Base-by-base conservation (phyloP, 805 yeast genomes). In the Schwanniomyces vanrijiae region DNA sequence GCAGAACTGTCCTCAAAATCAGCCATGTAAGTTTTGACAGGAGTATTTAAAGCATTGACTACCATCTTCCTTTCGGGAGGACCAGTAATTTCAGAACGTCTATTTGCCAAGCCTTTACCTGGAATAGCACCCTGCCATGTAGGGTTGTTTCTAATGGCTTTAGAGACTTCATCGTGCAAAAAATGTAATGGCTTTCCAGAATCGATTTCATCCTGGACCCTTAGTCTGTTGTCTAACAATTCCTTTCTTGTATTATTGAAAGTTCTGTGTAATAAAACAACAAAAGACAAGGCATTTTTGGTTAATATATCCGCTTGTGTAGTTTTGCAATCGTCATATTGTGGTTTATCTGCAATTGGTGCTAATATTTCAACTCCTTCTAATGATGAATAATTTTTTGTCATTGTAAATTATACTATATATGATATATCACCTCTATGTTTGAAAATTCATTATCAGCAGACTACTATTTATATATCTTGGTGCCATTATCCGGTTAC, bases 21-120 rank as follows among this genome's bases (percentile, higher is more conserved):
- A 38, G 54, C 41, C 61, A 57, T 57, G 46, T 57, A 57, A 9
- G 61, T 57, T 26, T 46, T 47, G 14, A 55, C 61, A 7, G 55
- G 54, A 9, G 61, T 51, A 51, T 57, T 57, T 38, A 57, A 46
- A 7, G 61, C 61, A 37, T 57, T 57, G 11, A 57, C 55, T 6
- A 55, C 47, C 61, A 57, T 55, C 41, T 57, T 57, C 9, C 61
- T 41, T 31, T 57, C 60, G 11, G 61, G 61, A 3, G 61, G 61
- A 16, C 61, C 61, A 25, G 61, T 57, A 45, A 57, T 57, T 40
- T 57, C 61, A 11, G 57, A 38, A 33, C 61, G 43, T 47, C 61
- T 52, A 38, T 57, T 58, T 13, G 52, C 51, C 16, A 57, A 42
- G 1, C 59, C 60, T 4, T 44, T 43, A 8, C 47, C 60, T n/a